Evolutionary conservation across 1,139 yeast species (phyloP), one percentile per base, ranked within the genome.

Genomic region (Eremothecium coryli): DNA sequence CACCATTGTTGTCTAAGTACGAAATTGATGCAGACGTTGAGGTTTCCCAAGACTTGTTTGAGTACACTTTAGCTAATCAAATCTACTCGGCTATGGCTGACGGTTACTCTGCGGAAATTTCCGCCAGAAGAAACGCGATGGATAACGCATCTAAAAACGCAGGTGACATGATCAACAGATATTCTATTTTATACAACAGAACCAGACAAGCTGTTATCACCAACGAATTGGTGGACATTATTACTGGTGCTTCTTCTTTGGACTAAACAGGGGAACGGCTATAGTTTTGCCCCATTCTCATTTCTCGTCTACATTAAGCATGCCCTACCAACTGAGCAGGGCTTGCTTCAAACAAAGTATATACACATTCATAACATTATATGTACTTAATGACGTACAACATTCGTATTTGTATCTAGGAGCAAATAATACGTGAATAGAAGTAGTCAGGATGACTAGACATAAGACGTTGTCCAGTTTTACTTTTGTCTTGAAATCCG

Each of bases 171-270:
- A 90, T 90, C 62, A 79, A 75, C 70, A 79, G 75, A 61, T 88
- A 84, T 81, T 80, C 97, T 51, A 90, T 90, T 65, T 77, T 88
- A 66, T 90, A 90, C 71, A 90, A 90, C 88, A 88, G 98, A 78
- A 84, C 97, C 63, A 88, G 98, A 81, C 98, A 90, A 76, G 98
- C 98, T 56, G 98, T 88, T 63, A 90, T 90, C 62, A 90, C 98
- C 70, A 90, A 90, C 76, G 98, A 90, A 73, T 74, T 90, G 78
- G 97, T 90, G 60, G 98, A 90, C 71, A 90, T 90, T 62, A 90
- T 90, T 66, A 90, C 98, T 60, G 98, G 98, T 85, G 98, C 97
- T 60, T 84, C 97, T 47, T 85, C 97, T 44, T 79, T 90, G 71
- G 95, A 82, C 70, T 90, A 82, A 61, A 37, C 33, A 24, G 15